Evolutionary conservation across 2,329 filamentous ascomycete species (phyloP), one percentile per base, ranked within the genome.

Genomic region (Zymoseptoria brevis): DNA sequence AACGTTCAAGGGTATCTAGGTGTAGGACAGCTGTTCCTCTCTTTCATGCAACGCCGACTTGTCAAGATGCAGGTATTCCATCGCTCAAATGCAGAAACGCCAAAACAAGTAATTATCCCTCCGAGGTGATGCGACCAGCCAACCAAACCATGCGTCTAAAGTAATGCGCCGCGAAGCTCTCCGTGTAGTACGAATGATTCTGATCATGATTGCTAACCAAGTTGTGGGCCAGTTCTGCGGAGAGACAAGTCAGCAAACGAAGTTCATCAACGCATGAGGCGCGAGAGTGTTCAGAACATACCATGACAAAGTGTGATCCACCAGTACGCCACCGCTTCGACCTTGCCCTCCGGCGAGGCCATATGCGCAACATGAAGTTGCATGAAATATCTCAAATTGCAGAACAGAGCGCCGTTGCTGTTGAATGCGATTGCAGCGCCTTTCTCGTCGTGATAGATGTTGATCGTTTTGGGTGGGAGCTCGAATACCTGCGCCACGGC

Each of bases 361-460:
- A 73, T 62, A n/a, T 60, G 61, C 1, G 50, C 54, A 51, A 83
- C 79, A 69, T 97, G 93, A 30, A 96, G 75, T 69, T 93, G 86
- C 61, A 87, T 75, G 73, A 92, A 97, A 78, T 90, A 96, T 19
- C 89, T 82, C 64, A 96, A 82, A 71, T 99, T 99, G 79, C 91
- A 96, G 77, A 97, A 99, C 29, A 99, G 83, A 68, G 87, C 90
- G 45, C 93, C 92, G 48, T 81, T 84, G 8, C 83, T 83, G 72
- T 99, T 99, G 80, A 99, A 99, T 0, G 93, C 94, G 63, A 99
- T 96, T 0, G 90, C 92, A 58, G 83, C 84, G 4, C 90, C 89
- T 2, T 77, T 75, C 49, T 87, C 83, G 67, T 96, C 92, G 68
- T 91, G 90, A 76, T 93, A 97, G 55, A 97, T 88, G 71, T 95